Percentiles rank a stretch among this genome's conserved stretches.
These are phyloP conservation scores for Neurospora sp. DNA, from an alignment of 495 filamentous ascomycete genomes.

Conservation along the genomic window DNA sequence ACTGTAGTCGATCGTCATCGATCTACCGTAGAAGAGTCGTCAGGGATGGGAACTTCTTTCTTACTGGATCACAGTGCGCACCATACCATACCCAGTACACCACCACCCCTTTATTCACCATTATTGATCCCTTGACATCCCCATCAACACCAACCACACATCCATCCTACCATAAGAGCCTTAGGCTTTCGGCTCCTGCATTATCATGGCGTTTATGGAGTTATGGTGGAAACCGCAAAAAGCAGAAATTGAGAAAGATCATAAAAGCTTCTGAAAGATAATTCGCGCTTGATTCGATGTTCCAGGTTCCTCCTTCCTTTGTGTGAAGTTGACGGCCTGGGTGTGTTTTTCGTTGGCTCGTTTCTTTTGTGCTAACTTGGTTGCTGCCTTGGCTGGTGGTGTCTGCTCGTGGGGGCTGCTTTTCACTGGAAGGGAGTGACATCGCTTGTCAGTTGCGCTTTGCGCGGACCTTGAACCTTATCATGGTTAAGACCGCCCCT, in stretches of 20 bases:
- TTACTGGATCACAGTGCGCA: background rate
- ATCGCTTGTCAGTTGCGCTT: background rate
- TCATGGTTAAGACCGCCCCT: background rate
- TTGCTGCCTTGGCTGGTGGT: background rate
- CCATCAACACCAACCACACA: background rate
- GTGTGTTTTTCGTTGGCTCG: background rate
- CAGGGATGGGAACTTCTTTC: background rate
- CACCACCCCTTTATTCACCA: background rate
- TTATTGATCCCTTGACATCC: background rate
- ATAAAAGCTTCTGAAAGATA: background rate
- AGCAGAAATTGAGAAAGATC: background rate
- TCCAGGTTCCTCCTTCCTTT: background rate
- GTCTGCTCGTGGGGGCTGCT: background rate
- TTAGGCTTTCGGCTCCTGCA: conserved; percentile 1
- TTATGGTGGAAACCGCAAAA: background rate
- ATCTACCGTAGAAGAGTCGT: background rate
- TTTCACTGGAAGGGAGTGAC: background rate
- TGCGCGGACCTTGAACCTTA: background rate
- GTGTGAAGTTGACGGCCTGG: background rate
- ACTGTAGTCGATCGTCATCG: background rate
- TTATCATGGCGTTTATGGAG: conserved; percentile 9
- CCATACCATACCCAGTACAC: background rate
- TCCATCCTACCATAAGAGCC: background rate
- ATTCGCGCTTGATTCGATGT: background rate
- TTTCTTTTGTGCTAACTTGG: background rate